Conservation (phyloP, 371 early-diverging fungal species). For the Zancudomyces culisetae region DNA sequence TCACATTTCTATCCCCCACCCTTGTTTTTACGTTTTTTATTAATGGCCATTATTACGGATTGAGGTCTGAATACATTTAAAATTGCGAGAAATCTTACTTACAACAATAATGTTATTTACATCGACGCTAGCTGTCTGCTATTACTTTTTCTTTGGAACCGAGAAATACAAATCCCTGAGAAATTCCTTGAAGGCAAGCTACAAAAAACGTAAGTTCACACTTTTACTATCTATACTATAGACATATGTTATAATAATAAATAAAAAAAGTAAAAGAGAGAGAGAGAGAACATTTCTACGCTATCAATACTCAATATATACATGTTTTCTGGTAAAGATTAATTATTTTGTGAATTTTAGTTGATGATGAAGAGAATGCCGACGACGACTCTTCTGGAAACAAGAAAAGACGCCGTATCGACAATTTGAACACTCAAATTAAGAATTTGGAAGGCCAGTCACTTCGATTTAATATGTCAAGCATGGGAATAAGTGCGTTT, state of each 20-base stretch:
- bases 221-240: too few relatives aligned
- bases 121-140: neutral
- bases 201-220: neutral
- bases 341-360: neutral
- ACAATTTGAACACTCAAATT: neutral
- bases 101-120: too few relatives aligned
- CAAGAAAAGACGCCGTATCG: neutral
- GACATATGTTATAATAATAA: too few relatives aligned
- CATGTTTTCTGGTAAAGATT: too few relatives aligned
- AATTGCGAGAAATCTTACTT: too few relatives aligned
- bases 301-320: too few relatives aligned
- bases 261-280: too few relatives aligned
- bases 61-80: too few relatives aligned
- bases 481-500: neutral
- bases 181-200: neutral
- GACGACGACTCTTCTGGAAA: neutral
- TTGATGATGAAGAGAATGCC: neutral
- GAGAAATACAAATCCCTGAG: neutral
- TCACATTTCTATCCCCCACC: neutral
- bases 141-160: neutral
- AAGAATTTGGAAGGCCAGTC: neutral
- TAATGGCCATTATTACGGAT: too few relatives aligned
- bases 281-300: too few relatives aligned
- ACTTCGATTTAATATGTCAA: neutral
- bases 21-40: neutral